A percentile compares a stretch with the other conserved stretches of the same genome.
Conservation (phyloP, 2,329 filamentous ascomycete genomes). For the Phyllosticta citribraziliensis region DNA sequence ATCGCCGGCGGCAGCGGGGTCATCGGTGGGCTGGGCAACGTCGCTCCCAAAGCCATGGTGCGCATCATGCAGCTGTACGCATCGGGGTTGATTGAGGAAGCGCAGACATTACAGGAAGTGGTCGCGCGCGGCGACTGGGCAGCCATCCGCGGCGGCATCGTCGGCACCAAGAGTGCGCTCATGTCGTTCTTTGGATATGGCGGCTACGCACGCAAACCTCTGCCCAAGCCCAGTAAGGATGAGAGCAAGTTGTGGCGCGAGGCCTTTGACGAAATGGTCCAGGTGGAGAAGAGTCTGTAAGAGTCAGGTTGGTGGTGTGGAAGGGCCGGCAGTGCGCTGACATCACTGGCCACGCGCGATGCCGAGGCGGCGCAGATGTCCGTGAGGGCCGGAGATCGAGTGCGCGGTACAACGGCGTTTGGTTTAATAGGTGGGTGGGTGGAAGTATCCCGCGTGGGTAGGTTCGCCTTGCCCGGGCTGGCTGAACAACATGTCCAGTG, state of each 20-base stretch:
- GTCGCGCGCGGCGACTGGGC: conserved; percentile 61
- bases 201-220: conserved; percentile 48
- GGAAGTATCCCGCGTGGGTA: background rate
- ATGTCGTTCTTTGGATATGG: conserved; percentile 57
- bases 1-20: conserved; percentile 62
- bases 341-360: background rate
- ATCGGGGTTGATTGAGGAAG: conserved; percentile 50
- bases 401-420: background rate
- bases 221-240: conserved; percentile 39
- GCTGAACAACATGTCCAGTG: background rate
- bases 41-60: conserved; percentile 57
- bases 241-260: conserved; percentile 32
- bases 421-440: background rate
- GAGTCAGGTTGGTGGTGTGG: background rate
- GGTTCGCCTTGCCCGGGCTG: background rate
- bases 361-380: background rate
- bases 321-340: background rate
- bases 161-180: conserved; percentile 58
- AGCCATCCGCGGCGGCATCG: conserved; percentile 58
- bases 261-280: conserved; percentile 36
- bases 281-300: conserved; percentile 27
- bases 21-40: conserved; percentile 62
- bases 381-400: background rate
- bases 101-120: conserved; percentile 53
- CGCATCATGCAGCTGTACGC: conserved; percentile 51